Percentiles rank a stretch among this genome's conserved stretches.
Evolutionary conservation across 2,329 filamentous ascomycete genomes (phyloP).

Genomic region (Pseudogymnoascus sp.): DNA sequence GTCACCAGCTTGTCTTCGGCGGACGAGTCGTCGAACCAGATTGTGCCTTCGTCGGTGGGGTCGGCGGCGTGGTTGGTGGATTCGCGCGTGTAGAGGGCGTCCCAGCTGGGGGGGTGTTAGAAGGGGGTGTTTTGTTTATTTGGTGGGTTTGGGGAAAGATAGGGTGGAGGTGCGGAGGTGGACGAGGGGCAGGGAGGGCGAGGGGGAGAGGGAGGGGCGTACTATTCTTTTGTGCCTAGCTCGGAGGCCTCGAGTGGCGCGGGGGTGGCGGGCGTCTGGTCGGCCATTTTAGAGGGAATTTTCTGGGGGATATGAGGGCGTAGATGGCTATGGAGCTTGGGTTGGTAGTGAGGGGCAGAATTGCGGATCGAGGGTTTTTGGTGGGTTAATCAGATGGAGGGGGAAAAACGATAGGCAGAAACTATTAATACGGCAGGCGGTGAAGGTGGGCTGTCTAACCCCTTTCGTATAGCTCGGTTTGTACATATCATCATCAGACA

Average conservation of each 20-base stretch:
- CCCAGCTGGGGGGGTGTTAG: conserved; percentile 51
- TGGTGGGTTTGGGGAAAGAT: neutral
- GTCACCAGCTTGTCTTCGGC: conserved; percentile 74
- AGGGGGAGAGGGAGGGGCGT: conserved; percentile 30
- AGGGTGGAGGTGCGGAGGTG: neutral
- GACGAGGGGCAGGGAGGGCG: neutral
- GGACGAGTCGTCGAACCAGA: conserved; percentile 93
- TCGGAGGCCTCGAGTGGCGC: conserved; percentile 63
- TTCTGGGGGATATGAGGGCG: neutral
- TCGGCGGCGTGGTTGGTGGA: conserved; percentile 64
- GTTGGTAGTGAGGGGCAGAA: neutral
- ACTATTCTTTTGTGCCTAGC: conserved; percentile 91
- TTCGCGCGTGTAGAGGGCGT: conserved; percentile 65
- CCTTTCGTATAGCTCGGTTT: neutral
- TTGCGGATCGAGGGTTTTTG: neutral
- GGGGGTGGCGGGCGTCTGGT: conserved; percentile 31
- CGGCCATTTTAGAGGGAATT: neutral
- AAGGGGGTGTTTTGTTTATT: neutral
- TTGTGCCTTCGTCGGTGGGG: conserved; percentile 73
- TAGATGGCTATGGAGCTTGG: neutral
- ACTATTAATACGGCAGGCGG: neutral
- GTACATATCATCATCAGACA: neutral
- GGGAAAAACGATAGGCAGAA: conserved; percentile 3
- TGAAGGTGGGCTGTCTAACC: neutral
- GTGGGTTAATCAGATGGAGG: conserved; percentile 1